Conservation (phyloP, 78 protist species). For the Dictyostelium brefeldianum region DNA sequence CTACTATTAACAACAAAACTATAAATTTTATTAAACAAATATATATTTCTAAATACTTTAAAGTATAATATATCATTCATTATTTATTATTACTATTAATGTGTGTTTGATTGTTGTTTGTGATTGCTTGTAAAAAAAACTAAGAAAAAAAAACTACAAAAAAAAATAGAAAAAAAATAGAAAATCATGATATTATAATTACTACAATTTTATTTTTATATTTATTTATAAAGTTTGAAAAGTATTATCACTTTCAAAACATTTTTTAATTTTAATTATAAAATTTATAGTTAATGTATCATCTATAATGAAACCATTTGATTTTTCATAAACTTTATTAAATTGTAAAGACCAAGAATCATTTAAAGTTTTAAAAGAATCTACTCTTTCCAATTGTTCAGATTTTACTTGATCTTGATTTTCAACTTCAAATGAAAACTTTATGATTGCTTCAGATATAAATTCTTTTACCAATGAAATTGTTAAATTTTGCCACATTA, state of each 20-base stretch:
- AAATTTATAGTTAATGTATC: slow-evolving; percentile 10
- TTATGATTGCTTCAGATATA: neutral
- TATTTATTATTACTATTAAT: no score
- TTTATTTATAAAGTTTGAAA: no score
- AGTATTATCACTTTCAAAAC: neutral
- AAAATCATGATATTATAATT: no score
- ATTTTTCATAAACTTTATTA: neutral
- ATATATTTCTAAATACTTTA: no score
- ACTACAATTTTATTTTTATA: no score
- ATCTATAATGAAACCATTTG: neutral
- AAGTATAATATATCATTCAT: no score
- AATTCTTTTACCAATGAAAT: neutral
- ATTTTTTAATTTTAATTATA: neutral
- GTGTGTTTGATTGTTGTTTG: no score
- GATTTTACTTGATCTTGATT: neutral
- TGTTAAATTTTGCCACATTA: slow-evolving; percentile 3
- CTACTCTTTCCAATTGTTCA: neutral
- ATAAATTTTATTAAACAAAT: no score
- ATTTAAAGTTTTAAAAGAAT: neutral
- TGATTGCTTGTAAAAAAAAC: no score
- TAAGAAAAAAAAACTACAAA: no score
- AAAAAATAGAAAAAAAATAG: no score
- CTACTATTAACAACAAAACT: no score
- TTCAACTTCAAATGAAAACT: slow-evolving; percentile 13
- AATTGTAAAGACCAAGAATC: slow-evolving; percentile 21